A percentile compares a stretch with the other conserved stretches of the same genome.
Conservation (phyloP, 768 basidiomycete genomes). For the Zangia roseola region DNA sequence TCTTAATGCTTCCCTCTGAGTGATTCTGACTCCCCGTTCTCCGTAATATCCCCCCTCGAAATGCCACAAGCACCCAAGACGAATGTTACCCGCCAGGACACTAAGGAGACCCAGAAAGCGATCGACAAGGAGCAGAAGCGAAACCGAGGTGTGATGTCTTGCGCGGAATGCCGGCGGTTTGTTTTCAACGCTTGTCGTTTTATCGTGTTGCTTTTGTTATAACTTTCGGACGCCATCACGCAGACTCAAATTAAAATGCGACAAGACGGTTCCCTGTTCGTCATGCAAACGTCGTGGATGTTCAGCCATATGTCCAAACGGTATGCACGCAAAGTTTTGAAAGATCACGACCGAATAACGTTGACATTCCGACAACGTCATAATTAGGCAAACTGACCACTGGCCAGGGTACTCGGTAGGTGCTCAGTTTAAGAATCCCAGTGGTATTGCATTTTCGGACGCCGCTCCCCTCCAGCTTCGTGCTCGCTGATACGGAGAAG, state of each 20-base stretch:
- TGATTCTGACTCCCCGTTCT: neutral
- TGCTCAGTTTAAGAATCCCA: neutral
- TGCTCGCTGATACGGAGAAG: slow-evolving; percentile 69
- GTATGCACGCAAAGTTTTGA: slow-evolving; percentile 11
- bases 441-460: neutral
- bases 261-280: slow-evolving; percentile 60
- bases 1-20: neutral
- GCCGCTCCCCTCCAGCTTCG: slow-evolving; percentile 44
- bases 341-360: neutral
- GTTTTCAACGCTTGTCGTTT: slow-evolving; percentile 14
- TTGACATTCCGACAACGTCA: neutral
- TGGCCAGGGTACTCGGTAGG: slow-evolving; percentile 74
- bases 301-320: slow-evolving; percentile 76
- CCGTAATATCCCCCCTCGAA: neutral
- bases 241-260: slow-evolving; percentile 71
- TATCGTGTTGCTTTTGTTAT: neutral
- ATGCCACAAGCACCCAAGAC: slow-evolving; percentile 55
- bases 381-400: slow-evolving; percentile 59
- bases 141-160: slow-evolving; percentile 51
- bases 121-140: slow-evolving; percentile 69
- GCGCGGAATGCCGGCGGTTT: slow-evolving; percentile 65
- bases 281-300: slow-evolving; percentile 73
- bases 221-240: neutral
- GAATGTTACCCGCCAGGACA: slow-evolving; percentile 35
- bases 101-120: slow-evolving; percentile 41